Evolutionary conservation across 495 filamentous ascomycete genomes (phyloP), one percentile per base, ranked within the genome.

Genomic region (Massariosphaeria phaeospora): DNA sequence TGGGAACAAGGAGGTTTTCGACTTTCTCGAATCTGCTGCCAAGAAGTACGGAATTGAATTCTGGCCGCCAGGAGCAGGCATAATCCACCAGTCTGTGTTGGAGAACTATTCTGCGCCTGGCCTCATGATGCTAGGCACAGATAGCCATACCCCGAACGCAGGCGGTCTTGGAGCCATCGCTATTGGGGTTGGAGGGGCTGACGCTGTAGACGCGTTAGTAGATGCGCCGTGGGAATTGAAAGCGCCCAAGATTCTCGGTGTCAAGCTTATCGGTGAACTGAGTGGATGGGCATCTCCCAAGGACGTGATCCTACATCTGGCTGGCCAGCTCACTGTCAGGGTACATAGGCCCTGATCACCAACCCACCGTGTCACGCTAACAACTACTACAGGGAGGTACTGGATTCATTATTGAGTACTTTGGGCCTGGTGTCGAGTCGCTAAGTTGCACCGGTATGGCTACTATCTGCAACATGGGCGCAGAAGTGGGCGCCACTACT

Each of bases 81-180:
- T 98, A 55, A 98, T 98, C 59, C 93, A 98, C 73, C 93, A 98
- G 78, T 94, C 87, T 53, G 93, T 98, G 36, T 74, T 98, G 62
- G 93, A 98, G 76, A 97, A 97, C 72, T 98, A 98, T 67, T 88
- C 93, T n/a, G 84, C 89, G 3, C 93, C 93, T 3, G 93, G 93
- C 39, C 68, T 96, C 64, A 96, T 98, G 93, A 96, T 97, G 91
- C 79, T 98, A n/a, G 93, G 93, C 52, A 98, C 93, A 30, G 93
- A 98, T 70, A 96, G 91, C 66, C 93, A 97, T 73, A 96, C 93
- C 24, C 93, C 93, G 18, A 97, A 98, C 69, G 93, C 84, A 12
- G 93, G 93, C 68, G 93, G 93, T 55, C 71, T 98, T 30, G 89
- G 86, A 54, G 88, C 89, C 1, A 94, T 96, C 67, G 94, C 93